Conservation (phyloP, 306 rosid species). For the Fagus crenata region DNA sequence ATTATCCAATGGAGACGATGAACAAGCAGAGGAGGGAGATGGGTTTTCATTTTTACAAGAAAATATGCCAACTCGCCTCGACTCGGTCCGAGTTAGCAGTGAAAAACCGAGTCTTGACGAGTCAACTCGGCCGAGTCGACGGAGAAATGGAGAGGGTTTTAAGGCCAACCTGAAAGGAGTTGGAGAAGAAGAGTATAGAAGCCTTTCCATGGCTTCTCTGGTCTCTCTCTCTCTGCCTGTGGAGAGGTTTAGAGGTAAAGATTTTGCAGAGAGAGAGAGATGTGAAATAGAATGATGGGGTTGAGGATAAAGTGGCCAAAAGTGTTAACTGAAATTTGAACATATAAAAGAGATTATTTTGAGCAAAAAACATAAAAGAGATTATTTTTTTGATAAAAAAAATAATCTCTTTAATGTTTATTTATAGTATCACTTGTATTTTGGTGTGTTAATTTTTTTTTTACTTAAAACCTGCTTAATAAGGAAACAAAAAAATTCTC, state of each 20-base stretch:
- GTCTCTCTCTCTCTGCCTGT: slow-evolving; percentile 22
- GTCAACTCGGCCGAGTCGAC: slow-evolving; percentile 36
- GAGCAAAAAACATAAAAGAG: background rate
- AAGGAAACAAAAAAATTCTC: background rate
- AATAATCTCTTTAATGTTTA: too few relatives aligned
- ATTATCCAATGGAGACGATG: slow-evolving; percentile 22
- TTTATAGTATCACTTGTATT: background rate
- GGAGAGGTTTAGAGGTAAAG: slow-evolving; percentile 24
- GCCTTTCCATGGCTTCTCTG: slow-evolving; percentile 79
- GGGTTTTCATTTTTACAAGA: slow-evolving; percentile 44
- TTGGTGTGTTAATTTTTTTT: background rate
- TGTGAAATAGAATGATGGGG: background rate
- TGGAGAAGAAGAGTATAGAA: slow-evolving; percentile 64
- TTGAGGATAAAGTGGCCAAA: slow-evolving; percentile 41
- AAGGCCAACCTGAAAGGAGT: slow-evolving; percentile 40
- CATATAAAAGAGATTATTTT: too few relatives aligned
- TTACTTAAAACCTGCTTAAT: background rate
- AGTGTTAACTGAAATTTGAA: slow-evolving; percentile 26
- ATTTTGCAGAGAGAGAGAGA: slow-evolving; percentile 2
- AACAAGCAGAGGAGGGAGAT: slow-evolving; percentile 35
- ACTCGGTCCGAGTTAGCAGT: slow-evolving; percentile 27
- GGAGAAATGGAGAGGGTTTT: slow-evolving; percentile 28
- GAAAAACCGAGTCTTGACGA: slow-evolving; percentile 42
- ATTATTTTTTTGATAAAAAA: too few relatives aligned
- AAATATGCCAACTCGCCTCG: slow-evolving; percentile 26